These are phyloP conservation scores for Sisymbrium altissimum DNA, from an alignment of 345 rosid genomes.

Conservation along the genomic window DNA sequence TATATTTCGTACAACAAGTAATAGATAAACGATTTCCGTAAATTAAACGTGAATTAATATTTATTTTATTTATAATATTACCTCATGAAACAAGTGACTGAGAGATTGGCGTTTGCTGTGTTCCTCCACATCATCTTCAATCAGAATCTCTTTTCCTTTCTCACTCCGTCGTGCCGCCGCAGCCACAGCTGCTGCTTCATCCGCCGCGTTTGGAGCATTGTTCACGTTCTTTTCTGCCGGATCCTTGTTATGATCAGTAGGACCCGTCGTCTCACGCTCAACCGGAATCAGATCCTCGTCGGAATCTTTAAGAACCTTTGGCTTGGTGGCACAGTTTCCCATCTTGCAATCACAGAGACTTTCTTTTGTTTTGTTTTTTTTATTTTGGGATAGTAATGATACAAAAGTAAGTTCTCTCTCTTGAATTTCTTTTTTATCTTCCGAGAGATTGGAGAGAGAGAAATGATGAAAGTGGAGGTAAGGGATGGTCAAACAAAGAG, in stretches of 20 bases:
- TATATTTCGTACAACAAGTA: no score
- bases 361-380: not conserved
- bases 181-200: constrained; percentile 10
- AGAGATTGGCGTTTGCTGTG: constrained; percentile 31
- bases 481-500: constrained; percentile 34
- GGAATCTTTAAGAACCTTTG: constrained; percentile 37
- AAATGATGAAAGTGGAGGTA: not conserved
- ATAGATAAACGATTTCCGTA: not conserved
- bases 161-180: constrained; percentile 28
- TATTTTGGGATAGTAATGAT: not conserved
- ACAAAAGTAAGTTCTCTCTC: not conserved
- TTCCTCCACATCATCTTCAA: constrained; percentile 26
- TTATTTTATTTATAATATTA: no score
- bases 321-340: constrained; percentile 37
- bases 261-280: constrained; percentile 17
- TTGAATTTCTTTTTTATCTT: constrained; percentile 5
- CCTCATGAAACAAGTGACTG: constrained; percentile 34
- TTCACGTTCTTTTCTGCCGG: not conserved
- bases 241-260: not conserved
- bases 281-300: constrained; percentile 26
- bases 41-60: not conserved
- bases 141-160: constrained; percentile 35
- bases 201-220: not conserved
- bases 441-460: not conserved
- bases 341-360: constrained; percentile 1